Evolutionary conservation across 352 stramenopile genomes (phyloP), one percentile per base, ranked within the genome.

Genomic region (Phytopythium kandeliae): DNA sequence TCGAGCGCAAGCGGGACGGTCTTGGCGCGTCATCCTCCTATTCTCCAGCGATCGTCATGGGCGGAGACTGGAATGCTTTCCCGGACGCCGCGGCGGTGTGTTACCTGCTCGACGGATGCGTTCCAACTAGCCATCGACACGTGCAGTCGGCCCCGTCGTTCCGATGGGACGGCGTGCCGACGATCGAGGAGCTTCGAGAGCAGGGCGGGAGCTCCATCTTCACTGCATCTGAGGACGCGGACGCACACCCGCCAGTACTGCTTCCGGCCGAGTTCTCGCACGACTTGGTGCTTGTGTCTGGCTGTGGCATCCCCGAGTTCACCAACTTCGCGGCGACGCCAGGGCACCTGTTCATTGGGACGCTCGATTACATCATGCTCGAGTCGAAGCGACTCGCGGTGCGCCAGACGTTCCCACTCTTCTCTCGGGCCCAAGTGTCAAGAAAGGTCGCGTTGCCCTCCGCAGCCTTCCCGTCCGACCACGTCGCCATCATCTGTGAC

Each of bases 401-500:
- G 24, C 49, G 58, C 26, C 72, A 77, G 33, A 48, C 67, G 2
- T 87, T 92, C 46, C 78, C 81, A 11, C 54, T 80, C 31, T 92
- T 92, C 57, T 75, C 74, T 0, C 52, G 60, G 7, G 76, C 83
- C 17, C 59, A 87, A 65, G 76, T 84, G 22, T 79, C 55, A 12
- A 40, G 59, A 11, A 77, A 92, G 43, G 63, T 75, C 28, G 80
- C 82, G n/a, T 38, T 92, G 35, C 82, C 82, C 6, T 87, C 78
- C 24, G 77, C 69, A 15, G 63, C 55, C 8, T 92, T 92, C 51
- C 79, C 82, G 19, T 92, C 82, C 3, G 82, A 92, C 51, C 82
- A 90, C 37, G 59, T 92, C 33, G 89, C 82, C 33, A 64, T 92
- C 22, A 62, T 90, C 17, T 82, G 68, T n/a, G 82, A 92, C 52